Percentiles rank a stretch among this genome's conserved stretches.
phyloP scores from a whole-genome alignment of 2,329 filamentous ascomycete species.

The Ophiostoma ips region DNA sequence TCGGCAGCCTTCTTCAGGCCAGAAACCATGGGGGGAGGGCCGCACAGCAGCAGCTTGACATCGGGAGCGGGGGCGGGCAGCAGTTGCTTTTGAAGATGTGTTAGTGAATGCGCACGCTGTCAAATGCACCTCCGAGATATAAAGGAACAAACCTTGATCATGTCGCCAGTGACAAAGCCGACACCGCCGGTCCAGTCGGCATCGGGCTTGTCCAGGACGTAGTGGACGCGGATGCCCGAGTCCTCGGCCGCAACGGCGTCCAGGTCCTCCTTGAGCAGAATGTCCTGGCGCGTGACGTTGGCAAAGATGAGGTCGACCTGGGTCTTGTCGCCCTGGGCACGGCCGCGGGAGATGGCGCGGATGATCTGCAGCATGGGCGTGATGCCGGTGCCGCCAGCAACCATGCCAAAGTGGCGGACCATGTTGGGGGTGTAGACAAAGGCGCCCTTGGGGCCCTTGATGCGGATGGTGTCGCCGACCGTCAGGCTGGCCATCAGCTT shows the following conservation, averaged over 20 bases:
- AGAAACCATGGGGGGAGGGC: slow-evolving; percentile 90
- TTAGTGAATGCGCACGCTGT: neutral
- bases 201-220: slow-evolving; percentile 91
- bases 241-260: slow-evolving; percentile 68
- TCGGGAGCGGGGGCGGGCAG: slow-evolving; percentile 73
- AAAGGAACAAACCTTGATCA: slow-evolving; percentile 52
- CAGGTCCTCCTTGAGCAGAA: slow-evolving; percentile 83
- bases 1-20: slow-evolving; percentile 95
- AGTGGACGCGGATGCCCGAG: slow-evolving; percentile 72
- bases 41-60: slow-evolving; percentile 88
- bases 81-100: slow-evolving; percentile 48
- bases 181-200: slow-evolving; percentile 84
- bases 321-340: slow-evolving; percentile 66
- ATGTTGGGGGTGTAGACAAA: slow-evolving; percentile 98
- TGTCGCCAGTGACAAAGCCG: slow-evolving; percentile 88
- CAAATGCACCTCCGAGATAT: neutral
- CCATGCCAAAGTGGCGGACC: slow-evolving; percentile 93
- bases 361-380: slow-evolving; percentile 97
- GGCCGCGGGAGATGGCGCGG: slow-evolving; percentile 74
- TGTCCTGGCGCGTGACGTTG: slow-evolving; percentile 87
- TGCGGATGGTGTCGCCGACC: slow-evolving; percentile 76
- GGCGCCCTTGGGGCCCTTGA: slow-evolving; percentile 89
- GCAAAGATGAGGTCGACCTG: slow-evolving; percentile 92
- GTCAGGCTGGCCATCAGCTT: slow-evolving; percentile 74
- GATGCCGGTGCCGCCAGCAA: slow-evolving; percentile 93